A percentile compares a stretch with the other conserved stretches of the same genome.
Evolutionary conservation across 306 rosid genomes (phyloP).

Genomic region (Sphenostylis stenocarpa): DNA sequence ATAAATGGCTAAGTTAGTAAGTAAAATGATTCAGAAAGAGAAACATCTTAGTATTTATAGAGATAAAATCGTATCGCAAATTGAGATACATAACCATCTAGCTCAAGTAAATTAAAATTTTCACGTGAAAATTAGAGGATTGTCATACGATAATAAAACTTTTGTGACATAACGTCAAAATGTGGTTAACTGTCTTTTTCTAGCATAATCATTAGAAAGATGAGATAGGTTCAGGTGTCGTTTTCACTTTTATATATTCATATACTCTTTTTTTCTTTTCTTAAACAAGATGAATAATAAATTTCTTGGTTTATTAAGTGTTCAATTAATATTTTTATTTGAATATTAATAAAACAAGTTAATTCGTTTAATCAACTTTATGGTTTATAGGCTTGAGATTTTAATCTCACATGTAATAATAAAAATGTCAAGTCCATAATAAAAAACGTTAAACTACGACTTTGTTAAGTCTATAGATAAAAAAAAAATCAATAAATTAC

Average conservation of each 20-base stretch:
- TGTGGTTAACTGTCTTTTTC: background rate
- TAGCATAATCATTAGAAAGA: background rate
- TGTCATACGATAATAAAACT: background rate
- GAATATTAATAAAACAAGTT: background rate
- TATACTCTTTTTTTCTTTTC: background rate
- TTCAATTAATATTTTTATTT: background rate
- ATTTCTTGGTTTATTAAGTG: background rate
- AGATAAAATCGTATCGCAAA: no score
- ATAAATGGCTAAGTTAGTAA: no score
- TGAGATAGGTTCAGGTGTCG: background rate
- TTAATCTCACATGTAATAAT: no score
- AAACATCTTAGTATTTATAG: no score
- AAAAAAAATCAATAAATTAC: background rate
- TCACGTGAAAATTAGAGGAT: background rate
- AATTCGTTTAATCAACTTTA: background rate
- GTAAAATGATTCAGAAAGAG: no score
- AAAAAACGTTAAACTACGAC: no score
- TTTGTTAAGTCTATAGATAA: background rate
- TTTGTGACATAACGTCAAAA: background rate
- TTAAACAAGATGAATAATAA: background rate
- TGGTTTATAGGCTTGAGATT: background rate
- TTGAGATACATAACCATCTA: no score
- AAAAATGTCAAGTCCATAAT: no score
- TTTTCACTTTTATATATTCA: background rate
- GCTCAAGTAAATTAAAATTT: no score